These are phyloP conservation scores for Boletus subcaerulescens DNA, from an alignment of 768 basidiomycete species.

Conservation along the genomic window DNA sequence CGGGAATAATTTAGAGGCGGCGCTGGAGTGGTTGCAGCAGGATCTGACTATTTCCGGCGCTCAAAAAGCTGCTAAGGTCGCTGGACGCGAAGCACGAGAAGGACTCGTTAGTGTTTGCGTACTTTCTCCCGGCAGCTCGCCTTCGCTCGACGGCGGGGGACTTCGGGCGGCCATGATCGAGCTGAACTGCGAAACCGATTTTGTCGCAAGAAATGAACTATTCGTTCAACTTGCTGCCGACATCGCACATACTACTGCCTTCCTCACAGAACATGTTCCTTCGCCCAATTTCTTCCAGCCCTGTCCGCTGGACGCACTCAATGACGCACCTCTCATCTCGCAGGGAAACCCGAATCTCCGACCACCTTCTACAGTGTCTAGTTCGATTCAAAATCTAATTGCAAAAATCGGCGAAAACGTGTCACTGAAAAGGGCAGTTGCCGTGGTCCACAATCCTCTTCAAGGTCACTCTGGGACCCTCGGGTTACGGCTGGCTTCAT, in stretches of 20 bases:
- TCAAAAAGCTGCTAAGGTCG: slow-evolving; percentile 80
- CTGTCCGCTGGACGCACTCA: slow-evolving; percentile 49
- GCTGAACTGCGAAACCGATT: slow-evolving; percentile 96
- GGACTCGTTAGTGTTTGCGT: slow-evolving; percentile 79
- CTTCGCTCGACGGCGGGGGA: slow-evolving; percentile 38
- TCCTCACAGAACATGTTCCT: slow-evolving; percentile 47
- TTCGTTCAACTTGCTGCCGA: slow-evolving; percentile 75
- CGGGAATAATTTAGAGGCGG: slow-evolving; percentile 69
- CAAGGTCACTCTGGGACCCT: slow-evolving; percentile 31
- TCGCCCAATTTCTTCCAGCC: slow-evolving; percentile 41
- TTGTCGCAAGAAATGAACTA: slow-evolving; percentile 82
- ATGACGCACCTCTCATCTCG: slow-evolving; percentile 68
- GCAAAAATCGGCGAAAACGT: slow-evolving; percentile 82
- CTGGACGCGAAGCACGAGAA: slow-evolving; percentile 68
- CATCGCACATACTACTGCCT: slow-evolving; percentile 82
- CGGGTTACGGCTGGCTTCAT: slow-evolving; percentile 50
- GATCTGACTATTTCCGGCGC: slow-evolving; percentile 71
- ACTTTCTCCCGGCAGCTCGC: slow-evolving; percentile 58
- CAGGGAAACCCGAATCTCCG: slow-evolving; percentile 28
- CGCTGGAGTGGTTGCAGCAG: slow-evolving; percentile 77
- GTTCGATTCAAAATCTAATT: slow-evolving; percentile 66
- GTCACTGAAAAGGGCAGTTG: slow-evolving; percentile 56
- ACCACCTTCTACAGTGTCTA: slow-evolving; percentile 49
- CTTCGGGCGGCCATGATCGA: slow-evolving; percentile 86
- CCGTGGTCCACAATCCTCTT: slow-evolving; percentile 38